Evolutionary conservation across 2,329 filamentous ascomycete genomes (phyloP).

Genomic region (Colletotrichum phormii): DNA sequence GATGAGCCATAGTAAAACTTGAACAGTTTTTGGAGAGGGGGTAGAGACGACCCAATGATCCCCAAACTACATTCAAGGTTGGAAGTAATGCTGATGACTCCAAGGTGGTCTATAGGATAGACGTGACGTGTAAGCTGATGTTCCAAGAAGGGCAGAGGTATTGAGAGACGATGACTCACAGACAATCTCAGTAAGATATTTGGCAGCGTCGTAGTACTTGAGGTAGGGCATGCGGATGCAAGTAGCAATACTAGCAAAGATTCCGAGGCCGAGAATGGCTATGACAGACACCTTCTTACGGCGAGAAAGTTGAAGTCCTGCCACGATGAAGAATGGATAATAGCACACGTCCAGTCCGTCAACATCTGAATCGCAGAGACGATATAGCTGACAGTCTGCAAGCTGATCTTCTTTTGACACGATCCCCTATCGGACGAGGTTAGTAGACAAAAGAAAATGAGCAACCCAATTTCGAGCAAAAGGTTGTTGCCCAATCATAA

Average conservation of each 20-base stretch:
- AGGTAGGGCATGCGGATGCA: conserved; percentile 11
- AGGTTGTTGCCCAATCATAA: too few species aligned
- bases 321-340: conserved; percentile 45
- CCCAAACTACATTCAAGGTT: conserved; percentile 13
- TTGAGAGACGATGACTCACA: not conserved
- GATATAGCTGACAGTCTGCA: conserved; percentile 37
- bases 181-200: conserved; percentile 2
- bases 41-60: conserved; percentile 18
- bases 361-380: conserved; percentile 40
- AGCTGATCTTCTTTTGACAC: conserved; percentile 17
- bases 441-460: not conserved
- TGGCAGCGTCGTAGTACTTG: conserved; percentile 16
- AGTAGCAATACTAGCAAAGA: conserved; percentile 11
- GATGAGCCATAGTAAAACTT: conserved; percentile 21
- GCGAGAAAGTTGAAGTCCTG: conserved; percentile 41
- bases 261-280: conserved; percentile 14
- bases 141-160: accelerated
- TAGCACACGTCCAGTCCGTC: conserved; percentile 44
- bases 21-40: conserved; percentile 6
- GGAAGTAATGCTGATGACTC: conserved; percentile 13
- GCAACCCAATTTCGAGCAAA: too few species aligned
- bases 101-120: conserved; percentile 11
- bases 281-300: conserved; percentile 38
- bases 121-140: not conserved
- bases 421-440: conserved; percentile 12